These are phyloP conservation scores for Chenopodium suecicum DNA, from an alignment of 148 eudicot species.

Conservation along the genomic window DNA sequence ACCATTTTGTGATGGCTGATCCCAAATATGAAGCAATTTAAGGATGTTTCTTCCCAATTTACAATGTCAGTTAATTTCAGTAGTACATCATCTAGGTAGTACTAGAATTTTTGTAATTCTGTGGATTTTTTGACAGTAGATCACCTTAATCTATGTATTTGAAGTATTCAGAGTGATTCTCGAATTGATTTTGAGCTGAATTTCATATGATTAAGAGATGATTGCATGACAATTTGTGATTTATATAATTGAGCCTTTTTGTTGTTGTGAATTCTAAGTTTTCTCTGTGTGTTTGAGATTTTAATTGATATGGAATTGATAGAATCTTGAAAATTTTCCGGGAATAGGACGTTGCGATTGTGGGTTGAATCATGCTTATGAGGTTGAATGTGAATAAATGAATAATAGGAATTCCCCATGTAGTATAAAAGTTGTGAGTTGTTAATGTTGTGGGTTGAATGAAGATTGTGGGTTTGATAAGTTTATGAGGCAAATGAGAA, in stretches of 20 bases:
- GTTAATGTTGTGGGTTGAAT: too few relatives aligned
- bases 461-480: too few relatives aligned
- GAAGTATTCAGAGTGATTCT: neutral
- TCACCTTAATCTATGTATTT: neutral
- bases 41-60: neutral
- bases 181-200: neutral
- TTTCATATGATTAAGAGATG: neutral
- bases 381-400: neutral
- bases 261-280: neutral
- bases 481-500: too few relatives aligned
- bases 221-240: neutral
- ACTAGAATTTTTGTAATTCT: neutral
- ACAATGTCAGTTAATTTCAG: neutral
- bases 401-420: too few relatives aligned
- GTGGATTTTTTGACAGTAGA: neutral
- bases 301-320: neutral
- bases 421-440: too few relatives aligned
- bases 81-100: neutral
- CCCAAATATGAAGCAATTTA: slow-evolving; percentile 66
- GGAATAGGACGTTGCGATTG: neutral
- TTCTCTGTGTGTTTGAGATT: neutral
- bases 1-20: slow-evolving; percentile 74
- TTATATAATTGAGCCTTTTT: neutral
- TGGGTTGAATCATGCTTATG: neutral
- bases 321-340: neutral